Evolutionary conservation across 176 grass and related monocot genomes (phyloP).

Genomic region (Neostapfia colusana): DNA sequence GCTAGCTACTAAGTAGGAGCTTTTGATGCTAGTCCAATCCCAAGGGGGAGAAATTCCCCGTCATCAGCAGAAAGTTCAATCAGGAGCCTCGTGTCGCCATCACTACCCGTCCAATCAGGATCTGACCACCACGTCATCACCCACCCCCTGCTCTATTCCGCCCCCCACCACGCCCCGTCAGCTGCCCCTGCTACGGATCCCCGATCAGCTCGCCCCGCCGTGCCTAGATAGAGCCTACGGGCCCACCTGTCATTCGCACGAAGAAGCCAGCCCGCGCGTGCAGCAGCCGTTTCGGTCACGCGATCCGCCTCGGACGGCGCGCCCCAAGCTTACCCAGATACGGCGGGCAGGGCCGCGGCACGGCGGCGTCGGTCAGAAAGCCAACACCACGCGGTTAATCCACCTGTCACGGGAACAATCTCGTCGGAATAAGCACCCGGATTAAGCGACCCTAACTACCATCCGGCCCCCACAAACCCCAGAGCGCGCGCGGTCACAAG

Average conservation of each 20-base stretch:
- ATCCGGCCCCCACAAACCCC: background rate
- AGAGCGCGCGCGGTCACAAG: too few species aligned
- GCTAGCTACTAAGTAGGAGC: background rate
- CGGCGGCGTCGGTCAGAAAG: background rate
- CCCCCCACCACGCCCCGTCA: background rate
- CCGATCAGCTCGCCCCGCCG: background rate
- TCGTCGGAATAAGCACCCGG: background rate
- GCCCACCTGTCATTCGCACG: conserved; percentile 5
- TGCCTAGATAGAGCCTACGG: background rate
- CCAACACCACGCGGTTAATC: conserved; percentile 11
- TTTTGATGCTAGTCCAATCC: background rate
- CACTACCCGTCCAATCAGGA: background rate
- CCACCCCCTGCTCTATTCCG: background rate
- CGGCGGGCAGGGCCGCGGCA: background rate
- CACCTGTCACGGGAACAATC: background rate
- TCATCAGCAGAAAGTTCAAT: background rate
- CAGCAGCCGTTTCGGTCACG: conserved; percentile 19
- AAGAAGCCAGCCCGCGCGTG: conserved; percentile 4
- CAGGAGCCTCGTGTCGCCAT: background rate
- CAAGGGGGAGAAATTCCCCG: background rate
- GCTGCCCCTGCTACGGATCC: background rate
- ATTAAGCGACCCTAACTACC: conserved; percentile 14
- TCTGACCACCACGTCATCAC: conserved; percentile 24
- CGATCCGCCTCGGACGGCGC: conserved; percentile 44
- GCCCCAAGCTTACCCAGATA: conserved; percentile 20